Conservation (phyloP, 179 eudicot genomes). For the Spinacia oleracea region DNA sequence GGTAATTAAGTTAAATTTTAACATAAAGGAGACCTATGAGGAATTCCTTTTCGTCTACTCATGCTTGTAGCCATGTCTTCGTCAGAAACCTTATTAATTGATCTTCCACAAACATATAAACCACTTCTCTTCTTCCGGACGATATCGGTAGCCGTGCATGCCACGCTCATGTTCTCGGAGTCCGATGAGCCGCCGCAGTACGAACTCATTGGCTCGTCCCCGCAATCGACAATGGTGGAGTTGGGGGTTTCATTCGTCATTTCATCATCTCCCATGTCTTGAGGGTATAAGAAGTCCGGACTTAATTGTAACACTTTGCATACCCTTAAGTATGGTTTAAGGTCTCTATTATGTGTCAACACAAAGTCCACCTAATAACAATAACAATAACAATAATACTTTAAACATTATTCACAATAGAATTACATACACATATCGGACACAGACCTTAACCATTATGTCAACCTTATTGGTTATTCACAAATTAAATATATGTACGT, state of each 20-base stretch:
- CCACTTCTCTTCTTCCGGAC: slow-evolving; percentile 84
- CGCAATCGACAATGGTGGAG: slow-evolving; percentile 71
- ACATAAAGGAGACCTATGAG: slow-evolving; percentile 90
- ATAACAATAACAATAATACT: background rate
- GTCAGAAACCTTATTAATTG: slow-evolving; percentile 53
- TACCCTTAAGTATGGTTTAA: slow-evolving; percentile 67
- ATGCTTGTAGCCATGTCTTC: slow-evolving; percentile 90
- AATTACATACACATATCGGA: no score
- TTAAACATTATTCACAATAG: slow-evolving; percentile 3
- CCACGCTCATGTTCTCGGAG: slow-evolving; percentile 65
- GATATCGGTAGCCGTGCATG: slow-evolving; percentile 45
- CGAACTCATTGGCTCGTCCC: slow-evolving; percentile 72
- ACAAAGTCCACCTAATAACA: slow-evolving; percentile 74
- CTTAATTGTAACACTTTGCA: slow-evolving; percentile 84
- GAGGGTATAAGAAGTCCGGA: slow-evolving; percentile 86
- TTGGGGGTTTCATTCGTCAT: slow-evolving; percentile 64
- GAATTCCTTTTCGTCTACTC: slow-evolving; percentile 90
- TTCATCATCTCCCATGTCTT: slow-evolving; percentile 80
- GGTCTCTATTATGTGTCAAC: slow-evolving; percentile 73
- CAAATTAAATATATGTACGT: no score
- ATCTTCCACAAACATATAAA: slow-evolving; percentile 59
- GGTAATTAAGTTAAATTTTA: slow-evolving; percentile 12
- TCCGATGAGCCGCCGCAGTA: slow-evolving; percentile 73
- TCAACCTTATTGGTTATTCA: no score
- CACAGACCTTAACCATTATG: no score